Base-by-base conservation (phyloP, 139 green algal genomes). In the Deuterostichococcus epilithicus region DNA sequence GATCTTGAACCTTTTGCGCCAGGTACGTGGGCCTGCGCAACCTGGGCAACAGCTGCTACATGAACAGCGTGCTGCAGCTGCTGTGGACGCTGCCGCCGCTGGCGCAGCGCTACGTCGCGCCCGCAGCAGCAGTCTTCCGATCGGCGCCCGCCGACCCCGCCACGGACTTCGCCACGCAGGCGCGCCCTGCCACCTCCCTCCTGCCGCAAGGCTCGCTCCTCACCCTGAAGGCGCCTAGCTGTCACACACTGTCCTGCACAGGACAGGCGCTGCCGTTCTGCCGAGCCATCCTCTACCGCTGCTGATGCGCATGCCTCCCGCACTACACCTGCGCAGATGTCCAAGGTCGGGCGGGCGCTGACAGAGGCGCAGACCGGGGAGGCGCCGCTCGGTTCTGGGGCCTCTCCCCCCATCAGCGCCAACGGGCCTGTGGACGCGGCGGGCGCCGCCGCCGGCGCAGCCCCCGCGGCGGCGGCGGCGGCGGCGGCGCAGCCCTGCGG, bases 41-140 rank as follows among this genome's bases (percentile, higher is more conserved):
- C 82, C 86, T 99, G 73, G 96, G 96, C 74, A 99, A 99, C 90
- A 93, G 80, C 80, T 97, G 94, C 88, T 98, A 97, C 91, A 95
- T 97, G 90, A 97, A 96, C 86, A 92, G 84, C 77, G 86, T 96
- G 67, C 75, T 97, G 80, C 93, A 96, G 87, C 75, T 92, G 76
- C 78, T 97, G 69, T 95, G 90, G 85, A 83, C 82, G 5, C 36
- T 97, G 70, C 93, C 94, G 0, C 87, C 88, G 75, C 34, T 97
- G 34, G 30, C 76, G 15, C 26, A 85, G 45, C 85, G 90, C 37
- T 98, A 96, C 79, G 77, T 85, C 15, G 68, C 66, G 5, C 63
- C 37, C 0, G 86, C 79, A 0, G 26, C 58, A 0, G 59, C 68
- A 0, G 85, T 95, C 37, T 94, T 94, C 70, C 33, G 38, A 25